Evolutionary conservation across 2,329 filamentous ascomycete species (phyloP).

Genomic region (Paracoccidioides lutzii): DNA sequence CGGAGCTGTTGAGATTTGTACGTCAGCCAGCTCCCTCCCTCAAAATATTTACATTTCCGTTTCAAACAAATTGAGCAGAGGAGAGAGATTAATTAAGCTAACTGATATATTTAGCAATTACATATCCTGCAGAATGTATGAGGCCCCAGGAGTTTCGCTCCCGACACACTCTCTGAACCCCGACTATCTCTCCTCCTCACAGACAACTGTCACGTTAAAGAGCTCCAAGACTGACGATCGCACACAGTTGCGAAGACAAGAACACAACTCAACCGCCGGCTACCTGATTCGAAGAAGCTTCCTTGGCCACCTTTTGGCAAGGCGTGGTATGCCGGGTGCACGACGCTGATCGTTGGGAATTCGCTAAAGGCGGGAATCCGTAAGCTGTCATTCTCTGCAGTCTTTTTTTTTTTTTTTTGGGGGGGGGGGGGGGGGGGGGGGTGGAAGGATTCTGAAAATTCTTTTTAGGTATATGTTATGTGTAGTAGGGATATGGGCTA

Average conservation of each 20-base stretch:
- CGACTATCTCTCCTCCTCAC: not conserved
- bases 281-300: constrained; percentile 72
- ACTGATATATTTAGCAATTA: constrained; percentile 49
- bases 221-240: not conserved
- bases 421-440: not conserved
- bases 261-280: constrained; percentile 76
- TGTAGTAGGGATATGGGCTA: not conserved
- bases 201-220: too few relatives aligned
- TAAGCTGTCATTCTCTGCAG: constrained; percentile 32
- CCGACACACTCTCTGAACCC: too few relatives aligned
- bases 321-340: constrained; percentile 97
- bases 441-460: too few relatives aligned
- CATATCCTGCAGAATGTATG: constrained; percentile 86
- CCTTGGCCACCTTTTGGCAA: constrained; percentile 87
- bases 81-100: not conserved
- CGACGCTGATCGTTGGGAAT: constrained; percentile 91
- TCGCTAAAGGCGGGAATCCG: constrained; percentile 91
- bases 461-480: not conserved
- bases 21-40: constrained; percentile 12
- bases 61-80: not conserved
- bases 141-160: constrained; percentile 5
- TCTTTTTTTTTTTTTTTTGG: not conserved
- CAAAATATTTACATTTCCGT: not conserved
- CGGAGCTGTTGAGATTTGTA: constrained; percentile 87
- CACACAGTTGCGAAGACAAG: constrained; percentile 76